phyloP scores from a whole-genome alignment of 2,329 filamentous ascomycete genomes.

The Ceratocystis eucalypticola region DNA sequence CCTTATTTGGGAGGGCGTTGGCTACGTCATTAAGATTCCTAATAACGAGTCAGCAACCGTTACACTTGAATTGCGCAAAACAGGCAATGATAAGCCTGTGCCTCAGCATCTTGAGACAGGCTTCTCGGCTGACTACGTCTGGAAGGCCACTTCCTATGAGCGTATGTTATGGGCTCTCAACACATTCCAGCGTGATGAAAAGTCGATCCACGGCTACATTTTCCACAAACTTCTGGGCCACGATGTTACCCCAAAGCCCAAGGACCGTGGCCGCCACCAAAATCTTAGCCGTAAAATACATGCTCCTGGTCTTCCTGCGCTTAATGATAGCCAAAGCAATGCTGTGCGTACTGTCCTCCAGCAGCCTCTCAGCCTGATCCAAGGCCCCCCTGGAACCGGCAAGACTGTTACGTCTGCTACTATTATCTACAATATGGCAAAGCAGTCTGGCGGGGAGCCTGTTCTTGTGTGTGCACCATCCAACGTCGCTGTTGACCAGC shows the following conservation, averaged over 20 bases:
- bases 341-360: conserved; percentile 92
- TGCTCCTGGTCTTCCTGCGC: conserved; percentile 80
- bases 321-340: conserved; percentile 91
- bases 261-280: conserved; percentile 52
- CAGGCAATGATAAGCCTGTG: conserved; percentile 89
- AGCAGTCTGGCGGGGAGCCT: conserved; percentile 74
- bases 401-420: conserved; percentile 98
- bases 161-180: conserved; percentile 99
- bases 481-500: conserved; percentile 95
- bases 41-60: conserved; percentile 99
- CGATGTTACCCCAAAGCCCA: conserved; percentile 83
- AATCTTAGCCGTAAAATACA: conserved; percentile 94
- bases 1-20: conserved; percentile 88
- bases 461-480: conserved; percentile 94
- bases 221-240: conserved; percentile 94
- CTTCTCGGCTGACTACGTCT: conserved; percentile 97
- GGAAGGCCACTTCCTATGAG: conserved; percentile 98
- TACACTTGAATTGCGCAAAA: conserved; percentile 82
- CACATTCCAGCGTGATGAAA: conserved; percentile 92
- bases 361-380: conserved; percentile 87
- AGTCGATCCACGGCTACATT: conserved; percentile 97
- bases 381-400: conserved; percentile 90
- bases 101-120: conserved; percentile 95
- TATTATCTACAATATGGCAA: conserved; percentile 94
- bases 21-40: conserved; percentile 97